Evolutionary conservation across 441 rosid genomes (phyloP).

Genomic region (Syzygium syzygioides): DNA sequence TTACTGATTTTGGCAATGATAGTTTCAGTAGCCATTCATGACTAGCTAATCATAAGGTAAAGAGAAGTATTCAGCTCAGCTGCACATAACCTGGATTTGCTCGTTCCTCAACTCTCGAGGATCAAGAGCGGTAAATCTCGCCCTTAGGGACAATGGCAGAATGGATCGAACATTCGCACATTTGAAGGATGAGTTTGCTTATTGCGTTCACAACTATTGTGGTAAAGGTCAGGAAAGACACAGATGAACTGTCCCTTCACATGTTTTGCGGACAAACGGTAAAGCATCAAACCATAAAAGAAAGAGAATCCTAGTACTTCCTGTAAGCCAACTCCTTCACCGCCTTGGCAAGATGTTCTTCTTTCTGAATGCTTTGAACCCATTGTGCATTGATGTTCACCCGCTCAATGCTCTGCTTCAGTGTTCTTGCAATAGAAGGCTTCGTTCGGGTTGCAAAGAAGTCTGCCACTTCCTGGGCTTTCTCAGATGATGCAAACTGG

Average conservation of each 20-base stretch:
- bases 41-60: background rate
- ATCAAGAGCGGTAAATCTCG: background rate
- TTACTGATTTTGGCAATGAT: background rate
- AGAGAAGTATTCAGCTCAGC: background rate
- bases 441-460: slow-evolving; percentile 51
- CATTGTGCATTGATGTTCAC: slow-evolving; percentile 70
- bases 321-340: slow-evolving; percentile 46
- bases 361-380: slow-evolving; percentile 59
- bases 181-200: background rate
- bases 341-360: slow-evolving; percentile 35
- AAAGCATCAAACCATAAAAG: background rate
- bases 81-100: background rate
- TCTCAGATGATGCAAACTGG: slow-evolving; percentile 14
- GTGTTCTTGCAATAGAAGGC: slow-evolving; percentile 70
- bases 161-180: background rate
- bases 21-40: background rate
- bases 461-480: slow-evolving; percentile 70
- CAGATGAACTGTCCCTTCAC: background rate
- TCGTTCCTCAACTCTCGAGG: background rate
- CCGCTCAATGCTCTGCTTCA: slow-evolving; percentile 85
- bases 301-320: slow-evolving; percentile 25
- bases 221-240: background rate
- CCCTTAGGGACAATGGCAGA: background rate
- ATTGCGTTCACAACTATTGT: background rate
- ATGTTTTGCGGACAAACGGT: background rate